Percentiles rank a stretch among this genome's conserved stretches.
Evolutionary conservation across 768 basidiomycete genomes (phyloP).

Genomic region (Harrya chromipes): DNA sequence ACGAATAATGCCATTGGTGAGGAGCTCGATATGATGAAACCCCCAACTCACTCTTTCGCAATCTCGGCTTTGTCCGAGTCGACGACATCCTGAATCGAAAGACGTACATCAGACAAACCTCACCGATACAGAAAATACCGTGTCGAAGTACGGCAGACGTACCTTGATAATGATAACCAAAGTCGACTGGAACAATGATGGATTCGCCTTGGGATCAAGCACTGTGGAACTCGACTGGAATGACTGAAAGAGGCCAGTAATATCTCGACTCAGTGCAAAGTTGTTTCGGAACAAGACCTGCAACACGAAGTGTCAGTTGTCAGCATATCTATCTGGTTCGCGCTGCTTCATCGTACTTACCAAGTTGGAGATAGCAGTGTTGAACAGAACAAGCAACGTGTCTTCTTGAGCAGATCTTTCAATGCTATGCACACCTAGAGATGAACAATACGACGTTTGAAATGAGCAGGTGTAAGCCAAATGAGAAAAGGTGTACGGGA

Average conservation of each 20-base stretch:
- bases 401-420: slow-evolving; percentile 64
- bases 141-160: background rate
- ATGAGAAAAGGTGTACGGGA: background rate
- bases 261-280: slow-evolving; percentile 58
- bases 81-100: slow-evolving; percentile 50
- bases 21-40: background rate
- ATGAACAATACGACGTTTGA: background rate
- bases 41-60: slow-evolving; percentile 46
- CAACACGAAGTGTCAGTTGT: background rate
- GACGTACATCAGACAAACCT: background rate
- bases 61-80: slow-evolving; percentile 61
- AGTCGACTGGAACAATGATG: slow-evolving; percentile 54
- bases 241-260: slow-evolving; percentile 58
- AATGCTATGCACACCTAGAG: slow-evolving; percentile 55
- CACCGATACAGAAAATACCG: background rate
- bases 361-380: slow-evolving; percentile 62
- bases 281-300: slow-evolving; percentile 67
- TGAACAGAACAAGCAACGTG: slow-evolving; percentile 59
- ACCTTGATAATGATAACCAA: slow-evolving; percentile 65
- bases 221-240: slow-evolving; percentile 59
- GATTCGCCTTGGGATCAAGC: slow-evolving; percentile 56
- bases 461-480: background rate
- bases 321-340: background rate
- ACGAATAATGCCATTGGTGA: background rate
- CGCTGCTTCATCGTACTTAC: slow-evolving; percentile 36